Percentiles rank a stretch among this genome's conserved stretches.
phyloP scores from a whole-genome alignment of 2,329 filamentous ascomycete genomes.

The Monosporascus sp. region DNA sequence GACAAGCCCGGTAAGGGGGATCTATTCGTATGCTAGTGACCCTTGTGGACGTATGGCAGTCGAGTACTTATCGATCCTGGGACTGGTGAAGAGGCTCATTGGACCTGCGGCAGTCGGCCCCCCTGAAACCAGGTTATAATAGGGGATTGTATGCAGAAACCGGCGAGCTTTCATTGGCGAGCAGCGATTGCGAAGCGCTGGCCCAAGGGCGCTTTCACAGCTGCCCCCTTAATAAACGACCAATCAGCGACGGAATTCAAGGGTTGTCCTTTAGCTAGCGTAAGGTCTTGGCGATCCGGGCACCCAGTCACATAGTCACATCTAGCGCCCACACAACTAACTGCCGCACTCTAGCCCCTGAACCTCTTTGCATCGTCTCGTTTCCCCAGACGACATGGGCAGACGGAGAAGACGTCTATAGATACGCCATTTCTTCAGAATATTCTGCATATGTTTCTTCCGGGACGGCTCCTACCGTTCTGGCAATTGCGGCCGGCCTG shows the following conservation, averaged over 20 bases:
- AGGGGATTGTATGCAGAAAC: constrained; percentile 15
- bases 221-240: constrained; percentile 6
- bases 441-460: too few relatives aligned
- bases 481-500: too few relatives aligned
- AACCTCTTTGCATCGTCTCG: constrained; percentile 7
- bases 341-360: constrained; percentile 3
- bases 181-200: constrained; percentile 17
- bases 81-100: constrained; percentile 10
- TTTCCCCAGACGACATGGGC: neutral
- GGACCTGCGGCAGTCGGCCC: constrained; percentile 10
- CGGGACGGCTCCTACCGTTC: too few relatives aligned
- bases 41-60: constrained; percentile 16
- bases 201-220: constrained; percentile 15
- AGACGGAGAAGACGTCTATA: too few relatives aligned
- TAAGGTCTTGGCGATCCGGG: neutral
- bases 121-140: constrained; percentile 15
- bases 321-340: constrained; percentile 14
- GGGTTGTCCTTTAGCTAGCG: neutral
- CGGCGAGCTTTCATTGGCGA: constrained; percentile 14
- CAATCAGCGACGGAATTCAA: constrained; percentile 7
- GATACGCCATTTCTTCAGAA: too few relatives aligned
- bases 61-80: constrained; percentile 8
- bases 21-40: neutral
- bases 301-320: constrained; percentile 16
- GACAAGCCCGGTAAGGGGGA: neutral